Percentiles rank a stretch among this genome's conserved stretches.
These are phyloP conservation scores for Turritis glabra DNA, from an alignment of 345 rosid genomes.

Conservation along the genomic window DNA sequence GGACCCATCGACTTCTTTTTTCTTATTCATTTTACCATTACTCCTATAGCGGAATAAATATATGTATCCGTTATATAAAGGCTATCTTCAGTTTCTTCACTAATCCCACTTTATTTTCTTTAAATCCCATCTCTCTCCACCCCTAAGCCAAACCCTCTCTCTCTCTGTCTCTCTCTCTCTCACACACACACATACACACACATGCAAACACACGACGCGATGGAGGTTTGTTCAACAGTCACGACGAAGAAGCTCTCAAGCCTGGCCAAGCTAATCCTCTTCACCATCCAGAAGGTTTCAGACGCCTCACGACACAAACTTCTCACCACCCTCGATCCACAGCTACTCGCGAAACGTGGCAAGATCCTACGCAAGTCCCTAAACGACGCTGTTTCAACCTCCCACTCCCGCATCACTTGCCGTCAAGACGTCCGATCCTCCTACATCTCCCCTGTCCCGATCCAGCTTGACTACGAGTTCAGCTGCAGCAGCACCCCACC, in stretches of 20 bases:
- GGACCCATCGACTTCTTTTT: slow-evolving; percentile 37
- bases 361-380: slow-evolving; percentile 40
- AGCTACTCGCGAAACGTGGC: slow-evolving; percentile 36
- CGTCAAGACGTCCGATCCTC: slow-evolving; percentile 51
- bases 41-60: slow-evolving; percentile 20
- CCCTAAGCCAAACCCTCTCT: slow-evolving; percentile 14
- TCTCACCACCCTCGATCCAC: slow-evolving; percentile 34
- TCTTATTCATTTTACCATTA: neutral
- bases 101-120: slow-evolving; percentile 25
- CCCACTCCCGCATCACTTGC: slow-evolving; percentile 65
- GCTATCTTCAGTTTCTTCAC: slow-evolving; percentile 34
- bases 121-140: slow-evolving; percentile 27
- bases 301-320: slow-evolving; percentile 37
- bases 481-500: slow-evolving; percentile 97
- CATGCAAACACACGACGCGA: slow-evolving; percentile 28
- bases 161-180: slow-evolving; percentile 19
- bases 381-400: slow-evolving; percentile 36
- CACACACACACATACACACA: neutral
- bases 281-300: slow-evolving; percentile 39
- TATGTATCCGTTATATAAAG: slow-evolving; percentile 36
- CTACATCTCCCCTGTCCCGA: slow-evolving; percentile 64
- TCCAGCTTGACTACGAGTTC: slow-evolving; percentile 73
- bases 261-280: slow-evolving; percentile 30
- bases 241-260: slow-evolving; percentile 41
- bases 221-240: slow-evolving; percentile 39